Percentiles rank a stretch among this genome's conserved stretches.
These are phyloP conservation scores for Talaromyces sp. DNA, from an alignment of 2,329 filamentous ascomycete species.

Conservation along the genomic window DNA sequence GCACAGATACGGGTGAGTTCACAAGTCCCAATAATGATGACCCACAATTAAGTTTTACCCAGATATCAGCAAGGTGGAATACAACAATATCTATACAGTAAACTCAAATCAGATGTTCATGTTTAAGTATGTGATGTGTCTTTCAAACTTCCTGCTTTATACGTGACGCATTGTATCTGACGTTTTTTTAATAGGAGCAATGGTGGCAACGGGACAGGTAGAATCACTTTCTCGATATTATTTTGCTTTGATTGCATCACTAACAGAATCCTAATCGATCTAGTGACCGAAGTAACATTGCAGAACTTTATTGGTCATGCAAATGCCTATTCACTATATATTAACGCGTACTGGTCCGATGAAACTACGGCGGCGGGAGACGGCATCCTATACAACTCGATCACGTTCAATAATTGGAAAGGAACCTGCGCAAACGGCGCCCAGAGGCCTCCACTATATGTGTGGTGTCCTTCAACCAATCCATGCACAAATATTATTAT, in stretches of 20 bases:
- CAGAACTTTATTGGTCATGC: slow-evolving; percentile 7
- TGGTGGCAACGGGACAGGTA: slow-evolving; percentile 7
- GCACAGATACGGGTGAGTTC: slow-evolving; percentile 2
- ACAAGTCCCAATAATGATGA: not conserved
- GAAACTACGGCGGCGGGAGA: not conserved
- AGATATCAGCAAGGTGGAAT: slow-evolving; percentile 7
- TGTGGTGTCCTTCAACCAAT: slow-evolving; percentile 6
- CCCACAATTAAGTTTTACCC: not conserved
- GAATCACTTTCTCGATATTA: not conserved
- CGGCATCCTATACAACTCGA: slow-evolving; percentile 6
- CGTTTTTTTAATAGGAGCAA: not conserved
- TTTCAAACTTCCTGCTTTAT: not conserved
- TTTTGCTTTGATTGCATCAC: not conserved
- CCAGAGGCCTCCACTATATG: slow-evolving; percentile 3
- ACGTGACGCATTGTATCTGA: not conserved
- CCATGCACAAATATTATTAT: slow-evolving; percentile 8
- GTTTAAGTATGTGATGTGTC: slow-evolving; percentile 1
- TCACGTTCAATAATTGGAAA: slow-evolving; percentile 9
- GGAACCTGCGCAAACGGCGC: slow-evolving; percentile 8
- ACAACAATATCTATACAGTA: slow-evolving; percentile 7
- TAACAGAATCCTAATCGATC: not conserved
- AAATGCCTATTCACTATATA: slow-evolving; percentile 8
- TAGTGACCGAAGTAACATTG: slow-evolving; percentile 5
- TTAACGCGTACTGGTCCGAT: slow-evolving; percentile 8
- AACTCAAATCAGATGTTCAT: slow-evolving; percentile 11